phyloP scores from a whole-genome alignment of 495 filamentous ascomycete genomes.

The Podospora bellae-mahoneyi region DNA sequence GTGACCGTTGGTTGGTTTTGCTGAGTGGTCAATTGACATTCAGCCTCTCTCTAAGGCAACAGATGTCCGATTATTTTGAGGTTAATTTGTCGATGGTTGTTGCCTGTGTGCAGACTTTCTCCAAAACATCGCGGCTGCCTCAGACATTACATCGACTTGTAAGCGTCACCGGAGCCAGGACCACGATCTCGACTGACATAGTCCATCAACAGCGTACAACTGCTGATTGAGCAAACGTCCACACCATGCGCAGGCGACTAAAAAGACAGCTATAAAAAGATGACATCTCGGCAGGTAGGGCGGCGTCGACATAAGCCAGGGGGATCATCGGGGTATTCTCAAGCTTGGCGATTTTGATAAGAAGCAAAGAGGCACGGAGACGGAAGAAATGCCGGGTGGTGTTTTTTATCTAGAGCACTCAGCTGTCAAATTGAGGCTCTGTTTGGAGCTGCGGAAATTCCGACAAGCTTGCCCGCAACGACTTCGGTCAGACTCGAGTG shows the following conservation, averaged over 20 bases:
- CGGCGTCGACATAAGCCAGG: neutral
- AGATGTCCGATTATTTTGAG: no score
- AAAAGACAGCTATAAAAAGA: neutral
- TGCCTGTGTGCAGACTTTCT: neutral
- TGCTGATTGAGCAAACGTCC: neutral
- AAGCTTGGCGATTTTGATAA: neutral
- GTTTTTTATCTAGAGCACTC: no score
- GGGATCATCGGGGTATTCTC: neutral
- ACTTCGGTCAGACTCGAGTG: neutral
- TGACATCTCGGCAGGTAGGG: neutral
- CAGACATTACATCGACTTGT: neutral
- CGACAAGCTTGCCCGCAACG: neutral
- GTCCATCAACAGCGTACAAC: neutral
- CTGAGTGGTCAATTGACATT: neutral
- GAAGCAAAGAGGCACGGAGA: neutral
- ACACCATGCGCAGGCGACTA: no score
- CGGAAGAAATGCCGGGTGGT: no score
- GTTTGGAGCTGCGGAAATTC: no score
- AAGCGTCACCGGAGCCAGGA: neutral
- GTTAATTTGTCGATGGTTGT: no score
- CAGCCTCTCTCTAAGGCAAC: neutral
- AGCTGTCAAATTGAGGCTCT: no score
- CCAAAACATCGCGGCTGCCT: neutral
- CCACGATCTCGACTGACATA: no score
- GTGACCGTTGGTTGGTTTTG: neutral